Evolutionary conservation across 352 stramenopile species (phyloP), one percentile per base, ranked within the genome.

Genomic region (Hyaloperonospora arabidopsidis): DNA sequence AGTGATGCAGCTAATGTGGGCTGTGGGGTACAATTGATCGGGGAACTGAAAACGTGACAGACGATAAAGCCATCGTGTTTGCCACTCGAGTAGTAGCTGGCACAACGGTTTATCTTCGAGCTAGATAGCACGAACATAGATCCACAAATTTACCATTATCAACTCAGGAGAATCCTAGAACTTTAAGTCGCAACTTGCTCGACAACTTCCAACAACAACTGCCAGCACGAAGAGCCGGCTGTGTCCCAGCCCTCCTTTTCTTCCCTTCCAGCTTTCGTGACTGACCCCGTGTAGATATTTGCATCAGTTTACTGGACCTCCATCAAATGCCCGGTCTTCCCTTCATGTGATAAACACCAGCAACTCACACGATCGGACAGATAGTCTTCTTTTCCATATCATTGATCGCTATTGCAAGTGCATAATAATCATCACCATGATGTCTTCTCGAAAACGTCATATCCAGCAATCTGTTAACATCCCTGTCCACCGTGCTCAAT

Each of bases 241-340:
- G 77, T 87, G 14, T 98, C 97, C 58, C 75, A 86, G 21, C 74
- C 98, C 7, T 86, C 90, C 41, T 88, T 93, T 2, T 97, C 98
- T 65, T 98, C 97, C 72, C 98, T 98, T 57, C 93, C 92, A 61
- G 77, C 93, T 15, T 98, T 98, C 68, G 97, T 98, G 90, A 98
- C 93, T 5, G 93, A 87, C 34, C 96, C 86, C 15, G 63, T 98
- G 28, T 93, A 98, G 59, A 97, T 95, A 45, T 97, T 95, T 93
- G 17, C 69, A 29, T 29, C 25, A 29, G 3, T 29, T 8, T 7
- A 29, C 25, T 7, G 25, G 25, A 29, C 25, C 25, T 3, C 25
- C 25, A 29, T 29, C 25, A 29, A 29, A 8, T 29, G 7, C 7
- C 25, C 3, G 7, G 7, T 29, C 7, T 29, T 29, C 7, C 25